Conservation (phyloP, 495 filamentous ascomycete species). For the Neurospora sublineolata region DNA sequence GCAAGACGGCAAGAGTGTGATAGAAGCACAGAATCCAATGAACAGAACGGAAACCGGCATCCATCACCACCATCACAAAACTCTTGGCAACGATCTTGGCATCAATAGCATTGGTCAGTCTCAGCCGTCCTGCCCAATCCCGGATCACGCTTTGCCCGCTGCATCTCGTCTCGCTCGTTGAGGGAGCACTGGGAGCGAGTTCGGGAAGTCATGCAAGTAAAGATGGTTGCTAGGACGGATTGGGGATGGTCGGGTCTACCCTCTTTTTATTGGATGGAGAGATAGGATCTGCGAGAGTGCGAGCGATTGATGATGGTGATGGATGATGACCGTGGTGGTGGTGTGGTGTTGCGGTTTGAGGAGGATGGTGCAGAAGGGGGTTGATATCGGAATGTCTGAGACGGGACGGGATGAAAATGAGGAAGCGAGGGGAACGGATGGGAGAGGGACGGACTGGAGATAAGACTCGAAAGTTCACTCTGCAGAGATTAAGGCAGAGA, state of each 20-base stretch:
- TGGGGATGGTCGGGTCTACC: background rate
- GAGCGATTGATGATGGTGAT: background rate
- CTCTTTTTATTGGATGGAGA: background rate
- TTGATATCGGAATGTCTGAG: background rate
- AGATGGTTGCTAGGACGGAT: background rate
- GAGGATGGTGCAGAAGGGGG: background rate
- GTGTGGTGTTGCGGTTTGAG: background rate
- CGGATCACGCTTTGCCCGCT: background rate
- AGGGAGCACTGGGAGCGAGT: background rate
- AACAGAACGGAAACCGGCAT: background rate
- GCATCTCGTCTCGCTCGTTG: background rate
- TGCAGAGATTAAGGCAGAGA: background rate
- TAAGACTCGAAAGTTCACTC: background rate
- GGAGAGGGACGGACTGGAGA: background rate
- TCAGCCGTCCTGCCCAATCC: background rate
- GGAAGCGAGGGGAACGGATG: background rate
- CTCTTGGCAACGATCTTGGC: background rate
- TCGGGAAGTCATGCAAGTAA: background rate
- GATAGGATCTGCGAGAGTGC: background rate
- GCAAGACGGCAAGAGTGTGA: background rate
- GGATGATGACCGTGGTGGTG: background rate
- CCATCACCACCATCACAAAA: background rate
- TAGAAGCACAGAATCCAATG: background rate
- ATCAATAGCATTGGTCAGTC: background rate
- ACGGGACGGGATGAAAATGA: background rate